These are phyloP conservation scores for Acer saccharum DNA, from an alignment of 345 rosid species.

Conservation along the genomic window DNA sequence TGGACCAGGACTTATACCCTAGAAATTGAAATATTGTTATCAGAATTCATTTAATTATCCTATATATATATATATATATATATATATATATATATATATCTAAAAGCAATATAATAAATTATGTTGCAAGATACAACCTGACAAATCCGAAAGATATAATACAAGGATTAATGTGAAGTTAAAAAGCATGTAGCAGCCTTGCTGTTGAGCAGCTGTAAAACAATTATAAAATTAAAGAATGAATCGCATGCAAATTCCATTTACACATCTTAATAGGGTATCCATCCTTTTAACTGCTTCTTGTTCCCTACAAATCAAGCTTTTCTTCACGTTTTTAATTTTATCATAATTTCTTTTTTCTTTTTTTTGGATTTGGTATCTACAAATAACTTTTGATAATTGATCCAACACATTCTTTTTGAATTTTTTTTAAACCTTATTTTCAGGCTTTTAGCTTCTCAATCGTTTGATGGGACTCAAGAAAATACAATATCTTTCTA, in stretches of 20 bases:
- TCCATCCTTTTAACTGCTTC: not conserved
- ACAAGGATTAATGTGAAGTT: not conserved
- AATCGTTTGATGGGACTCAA: slow-evolving; percentile 7
- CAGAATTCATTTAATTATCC: no score
- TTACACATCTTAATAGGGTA: not conserved
- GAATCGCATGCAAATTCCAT: slow-evolving; percentile 16
- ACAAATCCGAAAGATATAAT: not conserved
- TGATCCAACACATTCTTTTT: not conserved
- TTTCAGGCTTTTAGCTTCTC: not conserved
- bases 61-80: no score
- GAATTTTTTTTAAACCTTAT: not conserved
- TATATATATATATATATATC: no score
- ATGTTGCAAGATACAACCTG: no score
- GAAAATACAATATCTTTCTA: no score
- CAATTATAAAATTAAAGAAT: slow-evolving; percentile 3
- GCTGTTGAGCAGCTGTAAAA: not conserved
- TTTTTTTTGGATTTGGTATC: not conserved
- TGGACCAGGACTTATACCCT: no score
- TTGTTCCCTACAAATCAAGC: slow-evolving; percentile 7
- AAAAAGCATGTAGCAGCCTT: not conserved
- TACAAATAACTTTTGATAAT: not conserved
- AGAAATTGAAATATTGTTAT: no score
- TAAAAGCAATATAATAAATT: no score
- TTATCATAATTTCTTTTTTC: not conserved
- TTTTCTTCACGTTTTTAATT: slow-evolving; percentile 2